phyloP scores from a whole-genome alignment of 2,329 filamentous ascomycete genomes.

The Botryotinia convoluta region DNA sequence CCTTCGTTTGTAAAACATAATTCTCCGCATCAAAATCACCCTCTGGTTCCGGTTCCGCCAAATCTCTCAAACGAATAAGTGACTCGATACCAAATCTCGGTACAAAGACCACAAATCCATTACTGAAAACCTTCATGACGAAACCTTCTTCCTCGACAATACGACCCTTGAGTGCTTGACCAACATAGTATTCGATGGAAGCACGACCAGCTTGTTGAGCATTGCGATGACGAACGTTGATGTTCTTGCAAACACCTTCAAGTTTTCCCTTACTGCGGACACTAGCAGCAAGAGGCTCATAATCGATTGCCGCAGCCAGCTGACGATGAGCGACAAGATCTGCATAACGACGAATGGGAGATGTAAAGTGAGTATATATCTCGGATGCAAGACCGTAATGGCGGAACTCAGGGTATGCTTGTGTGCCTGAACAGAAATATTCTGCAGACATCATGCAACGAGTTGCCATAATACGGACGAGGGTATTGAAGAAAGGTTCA shows the following conservation, averaged over 20 bases:
- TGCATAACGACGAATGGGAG: conserved; percentile 95
- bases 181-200: conserved; percentile 96
- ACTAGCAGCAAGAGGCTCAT: conserved; percentile 79
- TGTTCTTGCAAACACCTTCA: conserved; percentile 94
- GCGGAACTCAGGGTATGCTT: conserved; percentile 89
- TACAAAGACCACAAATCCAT: conserved; percentile 95
- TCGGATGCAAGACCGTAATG: conserved; percentile 95
- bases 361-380: conserved; percentile 99
- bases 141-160: conserved; percentile 84
- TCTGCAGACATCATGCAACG: conserved; percentile 99
- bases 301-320: conserved; percentile 91
- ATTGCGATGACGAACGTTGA: conserved; percentile 96
- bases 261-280: conserved; percentile 80
- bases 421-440: conserved; percentile 94
- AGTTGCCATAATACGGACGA: conserved; percentile 95
- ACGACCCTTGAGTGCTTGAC: conserved; percentile 82
- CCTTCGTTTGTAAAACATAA: conserved; percentile 67
- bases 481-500: conserved; percentile 97
- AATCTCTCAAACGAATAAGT: conserved; percentile 79
- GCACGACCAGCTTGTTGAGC: conserved; percentile 93
- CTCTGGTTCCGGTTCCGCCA: conserved; percentile 74
- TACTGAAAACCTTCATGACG: conserved; percentile 95
- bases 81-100: conserved; percentile 95
- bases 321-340: conserved; percentile 93
- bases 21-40: conserved; percentile 82